Conservation (phyloP, 441 rosid genomes). For the Corymbia citriodora region DNA sequence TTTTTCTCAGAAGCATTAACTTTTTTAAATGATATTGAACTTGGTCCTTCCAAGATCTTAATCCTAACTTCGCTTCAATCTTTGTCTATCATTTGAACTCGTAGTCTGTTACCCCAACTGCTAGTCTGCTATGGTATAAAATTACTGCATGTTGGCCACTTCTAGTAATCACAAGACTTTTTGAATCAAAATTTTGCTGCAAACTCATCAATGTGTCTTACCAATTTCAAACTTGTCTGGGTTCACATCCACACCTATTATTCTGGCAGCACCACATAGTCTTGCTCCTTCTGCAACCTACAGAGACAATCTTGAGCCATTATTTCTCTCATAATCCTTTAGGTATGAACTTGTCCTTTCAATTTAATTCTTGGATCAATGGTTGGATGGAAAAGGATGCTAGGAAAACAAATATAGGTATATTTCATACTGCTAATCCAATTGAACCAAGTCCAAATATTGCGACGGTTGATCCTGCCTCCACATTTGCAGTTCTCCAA, state of each 20-base stretch:
- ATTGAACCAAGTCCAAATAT: constrained; percentile 84
- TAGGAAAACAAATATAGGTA: neutral
- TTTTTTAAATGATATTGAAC: neutral
- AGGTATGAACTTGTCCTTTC: neutral
- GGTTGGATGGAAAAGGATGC: neutral
- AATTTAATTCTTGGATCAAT: neutral
- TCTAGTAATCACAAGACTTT: neutral
- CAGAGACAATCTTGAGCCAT: constrained; percentile 2
- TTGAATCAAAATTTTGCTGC: neutral
- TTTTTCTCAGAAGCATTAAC: neutral
- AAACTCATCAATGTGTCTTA: constrained; percentile 13
- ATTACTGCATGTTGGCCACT: neutral
- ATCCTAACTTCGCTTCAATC: neutral
- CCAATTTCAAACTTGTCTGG: constrained; percentile 63
- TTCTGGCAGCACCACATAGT: constrained; percentile 63
- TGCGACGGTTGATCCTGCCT: constrained; percentile 77
- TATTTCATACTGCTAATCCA: constrained; percentile 64
- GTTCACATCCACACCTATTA: constrained; percentile 69
- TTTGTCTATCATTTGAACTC: neutral
- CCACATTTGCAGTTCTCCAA: constrained; percentile 76
- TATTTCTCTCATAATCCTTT: neutral
- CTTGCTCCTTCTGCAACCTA: constrained; percentile 88
- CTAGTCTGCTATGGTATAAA: neutral
- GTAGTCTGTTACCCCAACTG: neutral
- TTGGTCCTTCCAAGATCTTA: neutral